A percentile compares a stretch with the other conserved stretches of the same genome.
These are phyloP conservation scores for Rhodotorula sp. DNA, from an alignment of 1,284 basidiomycete species.

Conservation along the genomic window DNA sequence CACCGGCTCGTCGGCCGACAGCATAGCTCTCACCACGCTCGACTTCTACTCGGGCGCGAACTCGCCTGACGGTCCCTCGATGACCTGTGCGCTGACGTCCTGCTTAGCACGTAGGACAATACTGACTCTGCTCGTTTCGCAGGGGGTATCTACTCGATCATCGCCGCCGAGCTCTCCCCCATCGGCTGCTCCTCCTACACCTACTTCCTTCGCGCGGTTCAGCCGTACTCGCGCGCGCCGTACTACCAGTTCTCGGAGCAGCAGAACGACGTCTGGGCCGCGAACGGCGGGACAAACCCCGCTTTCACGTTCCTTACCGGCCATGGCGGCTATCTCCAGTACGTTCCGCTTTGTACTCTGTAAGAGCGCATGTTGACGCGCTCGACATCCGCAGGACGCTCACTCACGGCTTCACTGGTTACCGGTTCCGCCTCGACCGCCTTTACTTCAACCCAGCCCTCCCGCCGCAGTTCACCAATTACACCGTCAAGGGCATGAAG, in stretches of 20 bases:
- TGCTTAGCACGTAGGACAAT: neutral
- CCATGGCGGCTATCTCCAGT: constrained; percentile 43
- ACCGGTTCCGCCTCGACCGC: constrained; percentile 37
- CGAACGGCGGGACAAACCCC: constrained; percentile 43
- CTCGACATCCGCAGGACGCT: constrained; percentile 19
- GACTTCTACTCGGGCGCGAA: constrained; percentile 43
- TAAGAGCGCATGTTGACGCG: neutral
- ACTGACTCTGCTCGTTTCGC: neutral
- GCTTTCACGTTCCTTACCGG: constrained; percentile 47
- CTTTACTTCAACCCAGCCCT: constrained; percentile 45
- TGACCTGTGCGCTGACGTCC: constrained; percentile 41
- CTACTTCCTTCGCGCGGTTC: constrained; percentile 38
- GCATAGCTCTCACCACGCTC: constrained; percentile 28
- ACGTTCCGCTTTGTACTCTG: neutral
- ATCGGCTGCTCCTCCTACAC: constrained; percentile 45
- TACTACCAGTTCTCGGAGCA: constrained; percentile 45
- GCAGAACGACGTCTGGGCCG: constrained; percentile 33
- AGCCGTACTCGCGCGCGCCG: constrained; percentile 44
- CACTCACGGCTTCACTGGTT: constrained; percentile 47
- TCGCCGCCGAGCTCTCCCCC: constrained; percentile 36
- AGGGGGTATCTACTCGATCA: constrained; percentile 21
- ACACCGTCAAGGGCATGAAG: constrained; percentile 44
- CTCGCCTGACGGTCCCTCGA: constrained; percentile 41
- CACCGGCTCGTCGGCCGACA: neutral
- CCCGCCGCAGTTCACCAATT: constrained; percentile 43